Evolutionary conservation across 129 eudicot species (phyloP).

Genomic region (Kitagawia praeruptora): DNA sequence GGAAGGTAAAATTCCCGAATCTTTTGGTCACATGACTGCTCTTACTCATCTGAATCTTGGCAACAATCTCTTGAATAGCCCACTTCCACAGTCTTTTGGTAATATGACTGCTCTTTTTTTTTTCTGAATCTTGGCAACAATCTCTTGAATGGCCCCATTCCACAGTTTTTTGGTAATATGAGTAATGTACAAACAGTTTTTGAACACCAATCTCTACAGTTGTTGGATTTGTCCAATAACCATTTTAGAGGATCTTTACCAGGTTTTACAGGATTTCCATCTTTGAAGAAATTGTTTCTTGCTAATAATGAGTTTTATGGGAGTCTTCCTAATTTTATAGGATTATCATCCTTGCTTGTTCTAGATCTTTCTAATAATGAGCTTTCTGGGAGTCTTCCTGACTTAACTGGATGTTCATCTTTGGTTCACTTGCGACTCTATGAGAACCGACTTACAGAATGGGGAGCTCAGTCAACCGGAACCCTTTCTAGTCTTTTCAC

Average conservation of each 20-base stretch:
- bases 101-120: neutral
- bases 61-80: neutral
- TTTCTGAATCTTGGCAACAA: neutral
- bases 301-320: neutral
- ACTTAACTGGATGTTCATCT: neutral
- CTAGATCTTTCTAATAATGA: too few relatives aligned
- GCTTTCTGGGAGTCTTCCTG: neutral
- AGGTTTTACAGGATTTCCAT: neutral
- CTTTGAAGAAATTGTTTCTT: neutral
- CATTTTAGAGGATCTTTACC: neutral
- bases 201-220: neutral
- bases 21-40: neutral
- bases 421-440: accelerated
- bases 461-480: neutral
- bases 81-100: too few relatives aligned
- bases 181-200: neutral
- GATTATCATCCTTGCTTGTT: too few relatives aligned
- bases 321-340: too few relatives aligned
- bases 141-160: neutral
- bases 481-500: neutral
- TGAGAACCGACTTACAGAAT: neutral
- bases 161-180: too few relatives aligned
- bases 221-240: neutral
- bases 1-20: too few relatives aligned
- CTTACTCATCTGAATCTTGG: neutral